Evolutionary conservation across 257 asterid species (phyloP).

Genomic region (Misopates orontium): DNA sequence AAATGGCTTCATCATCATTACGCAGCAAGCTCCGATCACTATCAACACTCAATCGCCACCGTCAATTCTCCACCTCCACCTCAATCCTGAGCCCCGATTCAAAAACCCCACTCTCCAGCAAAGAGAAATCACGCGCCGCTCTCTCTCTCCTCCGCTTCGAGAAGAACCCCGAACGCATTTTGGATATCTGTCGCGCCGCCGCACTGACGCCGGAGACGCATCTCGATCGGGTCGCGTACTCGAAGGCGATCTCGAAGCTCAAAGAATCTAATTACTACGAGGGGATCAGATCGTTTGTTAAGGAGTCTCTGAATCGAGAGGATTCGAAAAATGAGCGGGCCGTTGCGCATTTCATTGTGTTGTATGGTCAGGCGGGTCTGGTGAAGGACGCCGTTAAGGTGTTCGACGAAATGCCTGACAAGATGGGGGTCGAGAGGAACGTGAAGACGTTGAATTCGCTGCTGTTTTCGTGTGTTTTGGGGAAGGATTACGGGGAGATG

Average conservation of each 20-base stretch:
- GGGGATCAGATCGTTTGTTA: slow-evolving; percentile 55
- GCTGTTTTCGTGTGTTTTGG: slow-evolving; percentile 63
- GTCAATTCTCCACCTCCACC: slow-evolving; percentile 53
- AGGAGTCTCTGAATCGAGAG: slow-evolving; percentile 50
- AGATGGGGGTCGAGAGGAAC: slow-evolving; percentile 45
- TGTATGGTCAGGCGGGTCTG: slow-evolving; percentile 78
- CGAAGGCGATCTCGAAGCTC: slow-evolving; percentile 59
- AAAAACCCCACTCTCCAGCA: slow-evolving; percentile 41
- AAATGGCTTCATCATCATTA: slow-evolving; percentile 51
- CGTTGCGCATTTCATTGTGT: slow-evolving; percentile 54
- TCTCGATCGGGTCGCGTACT: slow-evolving; percentile 66
- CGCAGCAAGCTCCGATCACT: slow-evolving; percentile 51
- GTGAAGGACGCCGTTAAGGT: slow-evolving; percentile 50
- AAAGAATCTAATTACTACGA: slow-evolving; percentile 44
- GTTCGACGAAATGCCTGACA: slow-evolving; percentile 63
- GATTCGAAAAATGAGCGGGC: slow-evolving; percentile 46
- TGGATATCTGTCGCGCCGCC: slow-evolving; percentile 76
- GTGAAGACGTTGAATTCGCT: slow-evolving; percentile 63
- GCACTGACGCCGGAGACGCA: slow-evolving; percentile 65
- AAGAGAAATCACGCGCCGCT: slow-evolving; percentile 65
- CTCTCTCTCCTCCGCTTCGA: slow-evolving; percentile 68
- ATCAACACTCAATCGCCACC: slow-evolving; percentile 30
- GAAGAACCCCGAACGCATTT: slow-evolving; percentile 75
- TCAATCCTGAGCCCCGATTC: slow-evolving; percentile 48
- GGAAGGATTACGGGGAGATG: slow-evolving; percentile 55